Base-by-base conservation (phyloP, 2,329 filamentous ascomycete species). In the Chaetomium globosum region DNA sequence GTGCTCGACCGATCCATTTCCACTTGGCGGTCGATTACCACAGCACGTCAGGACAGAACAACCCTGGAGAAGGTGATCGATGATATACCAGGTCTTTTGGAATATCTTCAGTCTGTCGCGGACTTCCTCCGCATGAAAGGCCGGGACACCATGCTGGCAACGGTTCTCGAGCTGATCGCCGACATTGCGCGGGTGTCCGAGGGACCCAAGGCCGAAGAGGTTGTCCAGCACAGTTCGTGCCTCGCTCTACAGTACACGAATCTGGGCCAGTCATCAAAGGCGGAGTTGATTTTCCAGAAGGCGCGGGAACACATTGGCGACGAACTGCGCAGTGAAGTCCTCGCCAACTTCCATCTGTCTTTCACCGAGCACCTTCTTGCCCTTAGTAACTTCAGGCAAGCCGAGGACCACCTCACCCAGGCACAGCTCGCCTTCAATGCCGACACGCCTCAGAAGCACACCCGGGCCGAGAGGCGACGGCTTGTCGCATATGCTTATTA, bases 301-400 rank as follows among this genome's bases (percentile, higher is more conserved):
- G 86, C 87, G 3, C 83, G 87, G 67, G 76, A 79, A 23, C 81
- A 83, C 59, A 69, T 82, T 21, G 68, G 80, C n/a, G 72, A 72
- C 0, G 67, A 74, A 4, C 58, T 76, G 3, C 77, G 79, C 2
- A 74, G 74, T 13, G 78, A 82, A 21, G 75, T 80, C 6, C 69
- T 81, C 23, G 81, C 80, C 10, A 76, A 77, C 19, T 89, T 89
- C 74, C 85, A 93, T 69, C 78, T 97, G 7, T 86, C 87, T 0
- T 87, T 88, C 67, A 88, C 90, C 0, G 91, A 96, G 74, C 92
- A 93, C 74, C 81, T 89, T 31, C 79, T 93, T 21, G 84, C 85
- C 1, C 83, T 88, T 13, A 89, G 89, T 10, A 86, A 87, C 58
- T 78, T 85, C 19, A 82, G 87, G 10, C 87, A 89, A 76, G 89